Conservation (phyloP, 768 basidiomycete species). For the Rhodosporidiobolus sp. region DNA sequence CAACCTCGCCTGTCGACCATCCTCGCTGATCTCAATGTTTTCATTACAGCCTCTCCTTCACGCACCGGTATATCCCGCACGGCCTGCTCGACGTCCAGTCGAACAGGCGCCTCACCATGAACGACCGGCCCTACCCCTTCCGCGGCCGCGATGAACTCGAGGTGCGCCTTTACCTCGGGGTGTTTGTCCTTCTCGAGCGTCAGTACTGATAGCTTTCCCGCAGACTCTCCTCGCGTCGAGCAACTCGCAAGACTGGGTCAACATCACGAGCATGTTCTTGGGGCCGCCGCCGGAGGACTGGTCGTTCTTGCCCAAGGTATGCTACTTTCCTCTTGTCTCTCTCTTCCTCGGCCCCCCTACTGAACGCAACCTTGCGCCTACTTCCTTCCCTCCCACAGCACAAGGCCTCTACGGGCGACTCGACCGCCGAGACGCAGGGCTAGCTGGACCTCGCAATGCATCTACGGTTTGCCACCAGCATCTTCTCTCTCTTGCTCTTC, state of each 20-base stretch:
- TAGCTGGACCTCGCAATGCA: not conserved
- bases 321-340: not conserved
- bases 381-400: not conserved
- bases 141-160: constrained; percentile 75
- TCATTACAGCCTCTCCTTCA: constrained; percentile 73
- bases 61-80: constrained; percentile 91
- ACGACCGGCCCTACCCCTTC: constrained; percentile 86
- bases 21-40: no score
- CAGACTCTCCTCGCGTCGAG: constrained; percentile 75
- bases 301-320: constrained; percentile 27
- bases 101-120: constrained; percentile 70
- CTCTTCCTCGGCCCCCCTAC: not conserved
- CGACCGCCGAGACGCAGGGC: constrained; percentile 14
- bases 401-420: constrained; percentile 5
- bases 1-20: no score
- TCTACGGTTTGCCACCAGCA: not conserved
- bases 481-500: no score
- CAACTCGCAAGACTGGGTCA: constrained; percentile 82
- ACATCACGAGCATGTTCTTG: constrained; percentile 58
- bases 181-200: no score
- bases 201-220: not conserved
- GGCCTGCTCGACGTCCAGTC: constrained; percentile 82
- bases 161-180: constrained; percentile 55
- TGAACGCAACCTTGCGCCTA: not conserved
- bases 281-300: constrained; percentile 33